Evolutionary conservation across 768 basidiomycete genomes (phyloP).

Genomic region (Leucocoprinus birnbaumii): DNA sequence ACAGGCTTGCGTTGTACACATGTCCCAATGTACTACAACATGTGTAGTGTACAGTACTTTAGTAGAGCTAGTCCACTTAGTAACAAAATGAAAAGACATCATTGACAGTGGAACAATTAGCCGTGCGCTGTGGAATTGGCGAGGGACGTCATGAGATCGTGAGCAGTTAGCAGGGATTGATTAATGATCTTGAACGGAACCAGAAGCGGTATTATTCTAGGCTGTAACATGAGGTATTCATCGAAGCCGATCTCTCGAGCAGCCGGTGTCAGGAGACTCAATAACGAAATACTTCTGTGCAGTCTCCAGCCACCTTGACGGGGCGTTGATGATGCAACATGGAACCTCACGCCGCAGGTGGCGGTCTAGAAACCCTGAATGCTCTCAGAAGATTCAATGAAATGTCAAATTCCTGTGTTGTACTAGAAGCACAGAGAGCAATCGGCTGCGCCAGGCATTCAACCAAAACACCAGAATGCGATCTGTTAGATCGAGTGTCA

Average conservation of each 20-base stretch:
- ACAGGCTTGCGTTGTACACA: background rate
- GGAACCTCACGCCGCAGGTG: background rate
- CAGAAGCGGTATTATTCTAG: too few species aligned
- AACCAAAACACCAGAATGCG: background rate
- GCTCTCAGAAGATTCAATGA: background rate
- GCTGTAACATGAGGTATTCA: conserved; percentile 2
- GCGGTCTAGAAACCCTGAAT: background rate
- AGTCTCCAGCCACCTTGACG: background rate
- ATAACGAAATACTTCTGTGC: background rate
- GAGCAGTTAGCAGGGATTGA: background rate
- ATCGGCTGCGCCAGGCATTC: background rate
- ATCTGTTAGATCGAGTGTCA: too few species aligned
- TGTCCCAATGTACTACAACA: conserved; percentile 5
- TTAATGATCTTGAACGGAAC: too few species aligned
- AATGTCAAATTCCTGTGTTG: background rate
- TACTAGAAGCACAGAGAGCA: background rate
- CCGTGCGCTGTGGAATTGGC: background rate
- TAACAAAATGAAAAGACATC: conserved; percentile 5
- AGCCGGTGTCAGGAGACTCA: background rate
- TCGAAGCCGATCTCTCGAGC: conserved; percentile 11
- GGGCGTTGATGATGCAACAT: background rate
- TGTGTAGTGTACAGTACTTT: conserved; percentile 6
- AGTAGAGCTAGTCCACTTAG: background rate
- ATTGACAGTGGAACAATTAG: background rate
- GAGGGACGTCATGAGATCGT: background rate